Evolutionary conservation across 2,329 filamentous ascomycete genomes (phyloP), one percentile per base, ranked within the genome.

Genomic region (Orbilia brochopaga): DNA sequence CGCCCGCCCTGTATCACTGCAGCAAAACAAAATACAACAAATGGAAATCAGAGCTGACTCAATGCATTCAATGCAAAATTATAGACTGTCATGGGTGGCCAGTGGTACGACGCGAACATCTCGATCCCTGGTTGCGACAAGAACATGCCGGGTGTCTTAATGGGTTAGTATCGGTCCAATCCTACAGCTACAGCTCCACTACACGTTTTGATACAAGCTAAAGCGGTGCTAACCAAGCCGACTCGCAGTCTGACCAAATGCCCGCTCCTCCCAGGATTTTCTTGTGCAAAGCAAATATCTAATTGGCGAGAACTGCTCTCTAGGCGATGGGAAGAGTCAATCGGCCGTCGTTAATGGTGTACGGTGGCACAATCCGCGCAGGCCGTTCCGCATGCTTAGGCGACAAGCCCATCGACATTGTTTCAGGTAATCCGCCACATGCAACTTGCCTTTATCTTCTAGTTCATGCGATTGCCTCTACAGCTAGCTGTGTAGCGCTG

Each of bases 81-180:
- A 59, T 67, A 76, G 85, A 97, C 94, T 3, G 94, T 99, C 77
- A 99, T 97, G 92, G 89, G 92, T 76, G 94, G 92, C 15, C 94
- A 99, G 82, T 97, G 92, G 92, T 97, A 99, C 79, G 94, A 99
- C 80, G 93, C 88, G 76, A 97, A 97, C 81, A 90, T 99, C 79
- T 96, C 91, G 59, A 90, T 99, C 77, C 94, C 94, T 13, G 94
- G 94, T 54, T 99, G 94, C 81, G 94, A 99, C 85, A 99, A 99
- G 87, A 99, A 99, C 83, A 97, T 99, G 94, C 92, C 92, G 0
- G 90, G 90, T 80, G 90, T 94, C 11, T 82, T 92, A 77, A 94
- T 94, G 78, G 73, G 73, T 73, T 27, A 62, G 55, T 50, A 32
- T 8, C 27, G 8, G 27, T 58, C 27, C n/a, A 59, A 40, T 30